These are phyloP conservation scores for Helminthosporium solani DNA, from an alignment of 2,329 filamentous ascomycete genomes.

Conservation along the genomic window DNA sequence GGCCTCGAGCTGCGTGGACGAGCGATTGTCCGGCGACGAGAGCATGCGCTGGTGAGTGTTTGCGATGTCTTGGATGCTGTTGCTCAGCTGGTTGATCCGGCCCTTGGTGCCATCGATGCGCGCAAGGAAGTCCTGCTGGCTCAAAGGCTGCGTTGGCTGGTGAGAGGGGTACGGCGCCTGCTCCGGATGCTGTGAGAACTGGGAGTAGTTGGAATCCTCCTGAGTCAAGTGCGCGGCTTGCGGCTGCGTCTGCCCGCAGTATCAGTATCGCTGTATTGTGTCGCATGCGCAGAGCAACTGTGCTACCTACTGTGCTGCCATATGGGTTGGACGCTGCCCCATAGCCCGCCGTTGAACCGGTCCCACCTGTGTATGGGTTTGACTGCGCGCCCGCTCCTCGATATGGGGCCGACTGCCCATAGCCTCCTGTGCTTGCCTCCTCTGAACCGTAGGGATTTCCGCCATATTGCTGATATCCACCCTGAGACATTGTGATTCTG, in stretches of 20 bases:
- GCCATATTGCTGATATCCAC: conserved; percentile 56
- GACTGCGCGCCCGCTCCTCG: conserved; percentile 24
- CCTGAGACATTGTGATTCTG: conserved; percentile 29
- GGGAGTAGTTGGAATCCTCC: conserved; percentile 35
- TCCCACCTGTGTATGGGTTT: neutral
- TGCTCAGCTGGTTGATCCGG: conserved; percentile 67
- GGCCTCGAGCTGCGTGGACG: conserved; percentile 61
- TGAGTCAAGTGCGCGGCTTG: conserved; percentile 37
- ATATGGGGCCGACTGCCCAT: conserved; percentile 41
- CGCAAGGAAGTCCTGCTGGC: conserved; percentile 66
- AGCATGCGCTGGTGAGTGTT: conserved; percentile 71
- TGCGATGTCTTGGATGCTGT: conserved; percentile 66
- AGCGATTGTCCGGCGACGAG: conserved; percentile 59
- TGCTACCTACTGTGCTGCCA: conserved; percentile 23
- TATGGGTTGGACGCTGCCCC: conserved; percentile 35
- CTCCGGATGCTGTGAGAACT: conserved; percentile 25
- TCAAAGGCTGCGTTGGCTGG: conserved; percentile 58
- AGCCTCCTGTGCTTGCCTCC: conserved; percentile 35
- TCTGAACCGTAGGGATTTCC: conserved; percentile 62
- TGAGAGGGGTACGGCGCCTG: conserved; percentile 45
- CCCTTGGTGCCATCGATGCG: conserved; percentile 67
- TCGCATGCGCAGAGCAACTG: neutral
- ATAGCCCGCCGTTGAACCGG: conserved; percentile 16
- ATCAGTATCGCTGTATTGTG: conserved; percentile 11
- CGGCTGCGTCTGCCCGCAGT: conserved; percentile 28